A percentile compares a stretch with the other conserved stretches of the same genome.
Evolutionary conservation across 2,329 filamentous ascomycete genomes (phyloP).

Genomic region (Diaporthe helianthi): DNA sequence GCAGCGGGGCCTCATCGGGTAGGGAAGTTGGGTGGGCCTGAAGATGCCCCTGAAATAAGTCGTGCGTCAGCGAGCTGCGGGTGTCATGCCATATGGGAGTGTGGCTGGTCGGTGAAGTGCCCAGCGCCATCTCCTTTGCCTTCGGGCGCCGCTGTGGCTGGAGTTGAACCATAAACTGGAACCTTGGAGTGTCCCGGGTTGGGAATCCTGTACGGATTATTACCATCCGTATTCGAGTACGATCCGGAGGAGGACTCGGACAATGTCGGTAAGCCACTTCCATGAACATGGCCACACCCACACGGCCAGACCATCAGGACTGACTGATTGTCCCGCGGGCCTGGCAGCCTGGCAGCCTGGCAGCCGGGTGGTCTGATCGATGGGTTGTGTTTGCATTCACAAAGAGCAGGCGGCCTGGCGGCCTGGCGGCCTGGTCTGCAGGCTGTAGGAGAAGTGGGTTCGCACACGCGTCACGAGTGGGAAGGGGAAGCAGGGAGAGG

Average conservation of each 20-base stretch:
- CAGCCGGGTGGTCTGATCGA: background rate
- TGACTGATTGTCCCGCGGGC: background rate
- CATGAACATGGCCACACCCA: background rate
- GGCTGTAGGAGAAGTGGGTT: slow-evolving; percentile 18
- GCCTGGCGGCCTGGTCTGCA: background rate
- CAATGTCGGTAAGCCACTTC: background rate
- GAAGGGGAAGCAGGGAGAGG: background rate
- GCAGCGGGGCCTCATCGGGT: slow-evolving; percentile 20
- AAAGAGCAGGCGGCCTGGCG: background rate
- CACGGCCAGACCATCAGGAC: background rate
- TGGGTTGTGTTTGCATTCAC: background rate
- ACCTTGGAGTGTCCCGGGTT: background rate
- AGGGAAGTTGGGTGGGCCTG: slow-evolving; percentile 24
- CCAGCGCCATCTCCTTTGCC: slow-evolving; percentile 1
- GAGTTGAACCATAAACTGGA: background rate
- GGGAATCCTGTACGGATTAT: background rate
- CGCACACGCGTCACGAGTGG: slow-evolving; percentile 4
- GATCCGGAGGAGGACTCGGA: background rate
- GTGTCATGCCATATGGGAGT: slow-evolving; percentile 19
- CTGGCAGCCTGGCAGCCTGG: background rate
- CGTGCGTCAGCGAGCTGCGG: slow-evolving; percentile 20
- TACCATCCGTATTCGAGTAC: background rate
- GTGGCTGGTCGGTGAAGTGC: slow-evolving; percentile 1
- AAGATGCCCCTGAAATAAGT: slow-evolving; percentile 31
- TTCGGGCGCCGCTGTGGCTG: slow-evolving; percentile 15